Conservation (phyloP, 495 filamentous ascomycete species). For the Aspergillus bertholletiae region DNA sequence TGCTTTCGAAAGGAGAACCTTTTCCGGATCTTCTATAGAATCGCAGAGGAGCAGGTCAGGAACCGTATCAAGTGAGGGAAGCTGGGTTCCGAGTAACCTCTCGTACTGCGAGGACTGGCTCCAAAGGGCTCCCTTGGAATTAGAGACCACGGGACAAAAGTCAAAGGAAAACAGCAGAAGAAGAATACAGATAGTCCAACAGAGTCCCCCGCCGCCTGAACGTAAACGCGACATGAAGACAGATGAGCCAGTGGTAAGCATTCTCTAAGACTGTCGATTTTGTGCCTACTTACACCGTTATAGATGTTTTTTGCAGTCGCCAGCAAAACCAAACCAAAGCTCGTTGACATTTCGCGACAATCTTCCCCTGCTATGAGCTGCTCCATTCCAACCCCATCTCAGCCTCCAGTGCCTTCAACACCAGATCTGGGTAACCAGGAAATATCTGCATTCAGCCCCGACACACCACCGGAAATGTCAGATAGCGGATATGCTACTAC, state of each 20-base stretch:
- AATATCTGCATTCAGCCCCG: constrained; percentile 45
- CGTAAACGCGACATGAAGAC: constrained; percentile 26
- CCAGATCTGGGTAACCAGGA: constrained; percentile 40
- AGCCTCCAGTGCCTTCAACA: constrained; percentile 29
- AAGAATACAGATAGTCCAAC: constrained; percentile 41
- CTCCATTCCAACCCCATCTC: constrained; percentile 21
- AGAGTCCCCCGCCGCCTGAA: constrained; percentile 32
- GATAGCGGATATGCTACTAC: constrained; percentile 36
- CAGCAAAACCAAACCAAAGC: constrained; percentile 38
- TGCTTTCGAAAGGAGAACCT: constrained; percentile 8
- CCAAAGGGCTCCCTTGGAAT: constrained; percentile 35
- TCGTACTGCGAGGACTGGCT: constrained; percentile 44
- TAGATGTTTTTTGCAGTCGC: constrained; percentile 41
- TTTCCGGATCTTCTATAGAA: constrained; percentile 15
- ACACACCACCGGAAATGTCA: constrained; percentile 38
- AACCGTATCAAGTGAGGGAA: constrained; percentile 41
- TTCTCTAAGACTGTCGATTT: background rate
- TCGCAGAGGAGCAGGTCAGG: constrained; percentile 33
- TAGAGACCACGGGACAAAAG: constrained; percentile 22
- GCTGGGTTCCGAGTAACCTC: constrained; percentile 41
- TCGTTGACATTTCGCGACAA: constrained; percentile 43
- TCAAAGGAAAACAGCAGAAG: constrained; percentile 32
- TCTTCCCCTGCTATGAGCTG: constrained; percentile 30
- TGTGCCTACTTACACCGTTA: constrained; percentile 2
- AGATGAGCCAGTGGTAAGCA: constrained; percentile 29